These are phyloP conservation scores for Chlorella sp. DNA, from an alignment of 139 green algal species.

Conservation along the genomic window DNA sequence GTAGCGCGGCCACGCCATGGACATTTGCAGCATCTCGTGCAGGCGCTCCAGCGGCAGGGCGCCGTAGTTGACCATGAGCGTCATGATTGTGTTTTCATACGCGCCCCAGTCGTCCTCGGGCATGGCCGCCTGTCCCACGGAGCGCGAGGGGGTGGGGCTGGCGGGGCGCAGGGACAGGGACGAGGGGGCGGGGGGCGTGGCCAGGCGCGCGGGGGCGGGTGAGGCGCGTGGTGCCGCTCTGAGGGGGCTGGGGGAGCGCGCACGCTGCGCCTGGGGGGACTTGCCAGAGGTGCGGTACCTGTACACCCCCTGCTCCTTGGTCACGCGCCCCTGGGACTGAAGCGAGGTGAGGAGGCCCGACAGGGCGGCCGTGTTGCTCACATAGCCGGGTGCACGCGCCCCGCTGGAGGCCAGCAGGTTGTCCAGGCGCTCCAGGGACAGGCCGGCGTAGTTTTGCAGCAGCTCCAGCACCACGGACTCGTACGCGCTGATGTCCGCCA, in stretches of 20 bases:
- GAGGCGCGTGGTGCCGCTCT: too few relatives aligned
- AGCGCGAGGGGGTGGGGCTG: too few relatives aligned
- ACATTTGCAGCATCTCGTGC: background rate
- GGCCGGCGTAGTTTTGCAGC: slow-evolving; percentile 4
- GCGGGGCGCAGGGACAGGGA: too few relatives aligned
- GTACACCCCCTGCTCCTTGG: background rate
- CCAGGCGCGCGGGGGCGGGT: background rate
- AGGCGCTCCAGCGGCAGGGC: slow-evolving; percentile 4
- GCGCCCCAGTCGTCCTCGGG: background rate
- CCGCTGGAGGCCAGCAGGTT: background rate
- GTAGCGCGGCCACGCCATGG: slow-evolving; percentile 3
- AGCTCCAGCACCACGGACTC: background rate
- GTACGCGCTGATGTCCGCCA: background rate
- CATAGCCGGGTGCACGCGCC: background rate
- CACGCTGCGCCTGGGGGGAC: background rate
- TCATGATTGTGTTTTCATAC: slow-evolving; percentile 1
- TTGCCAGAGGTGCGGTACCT: background rate
- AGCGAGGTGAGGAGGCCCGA: background rate
- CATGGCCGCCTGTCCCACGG: too few relatives aligned
- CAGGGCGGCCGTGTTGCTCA: background rate
- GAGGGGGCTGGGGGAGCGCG: background rate
- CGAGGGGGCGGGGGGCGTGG: background rate
- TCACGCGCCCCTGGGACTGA: background rate
- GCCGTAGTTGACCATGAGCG: background rate
- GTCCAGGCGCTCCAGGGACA: slow-evolving; percentile 1